These are phyloP conservation scores for Somion occarium DNA, from an alignment of 1,284 basidiomycete genomes.

Conservation along the genomic window DNA sequence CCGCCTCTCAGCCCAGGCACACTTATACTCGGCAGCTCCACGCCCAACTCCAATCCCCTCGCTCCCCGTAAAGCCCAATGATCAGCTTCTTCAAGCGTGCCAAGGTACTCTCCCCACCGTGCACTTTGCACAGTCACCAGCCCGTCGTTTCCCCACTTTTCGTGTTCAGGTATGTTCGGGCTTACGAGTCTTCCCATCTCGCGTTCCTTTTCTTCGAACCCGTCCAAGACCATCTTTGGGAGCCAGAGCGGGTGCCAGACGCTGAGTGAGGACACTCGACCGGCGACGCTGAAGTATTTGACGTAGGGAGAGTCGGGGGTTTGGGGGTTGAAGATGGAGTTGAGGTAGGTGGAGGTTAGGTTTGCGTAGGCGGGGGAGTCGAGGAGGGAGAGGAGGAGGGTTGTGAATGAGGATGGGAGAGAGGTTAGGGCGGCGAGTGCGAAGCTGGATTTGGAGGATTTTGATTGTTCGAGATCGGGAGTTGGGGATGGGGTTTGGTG, in stretches of 20 bases:
- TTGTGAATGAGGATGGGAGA: slow-evolving; percentile 79
- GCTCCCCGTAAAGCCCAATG: slow-evolving; percentile 97
- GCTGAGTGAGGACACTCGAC: slow-evolving; percentile 66
- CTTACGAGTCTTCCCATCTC: slow-evolving; percentile 22
- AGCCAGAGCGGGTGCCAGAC: slow-evolving; percentile 97
- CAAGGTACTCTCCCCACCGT: slow-evolving; percentile 92
- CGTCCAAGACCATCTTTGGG: slow-evolving; percentile 91
- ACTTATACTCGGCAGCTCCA: slow-evolving; percentile 47
- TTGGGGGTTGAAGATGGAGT: slow-evolving; percentile 84
- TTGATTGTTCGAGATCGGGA: slow-evolving; percentile 10
- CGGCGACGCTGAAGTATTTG: slow-evolving; percentile 90
- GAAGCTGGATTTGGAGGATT: slow-evolving; percentile 26
- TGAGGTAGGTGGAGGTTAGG: slow-evolving; percentile 84
- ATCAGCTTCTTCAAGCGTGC: slow-evolving; percentile 86
- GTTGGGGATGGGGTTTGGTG: slow-evolving; percentile 13
- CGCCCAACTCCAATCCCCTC: slow-evolving; percentile 57
- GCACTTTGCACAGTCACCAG: slow-evolving; percentile 88
- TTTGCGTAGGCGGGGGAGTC: slow-evolving; percentile 98
- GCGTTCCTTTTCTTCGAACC: slow-evolving; percentile 56
- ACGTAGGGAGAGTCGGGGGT: slow-evolving; percentile 85
- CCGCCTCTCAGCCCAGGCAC: slow-evolving; percentile 27
- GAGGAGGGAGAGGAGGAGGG: slow-evolving; percentile 85
- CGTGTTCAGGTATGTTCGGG: slow-evolving; percentile 27
- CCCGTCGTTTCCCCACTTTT: slow-evolving; percentile 90
- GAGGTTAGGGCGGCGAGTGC: slow-evolving; percentile 42